These are phyloP conservation scores for Nannochloropsis salina DNA, from an alignment of 108 stramenopile genomes.

Conservation along the genomic window DNA sequence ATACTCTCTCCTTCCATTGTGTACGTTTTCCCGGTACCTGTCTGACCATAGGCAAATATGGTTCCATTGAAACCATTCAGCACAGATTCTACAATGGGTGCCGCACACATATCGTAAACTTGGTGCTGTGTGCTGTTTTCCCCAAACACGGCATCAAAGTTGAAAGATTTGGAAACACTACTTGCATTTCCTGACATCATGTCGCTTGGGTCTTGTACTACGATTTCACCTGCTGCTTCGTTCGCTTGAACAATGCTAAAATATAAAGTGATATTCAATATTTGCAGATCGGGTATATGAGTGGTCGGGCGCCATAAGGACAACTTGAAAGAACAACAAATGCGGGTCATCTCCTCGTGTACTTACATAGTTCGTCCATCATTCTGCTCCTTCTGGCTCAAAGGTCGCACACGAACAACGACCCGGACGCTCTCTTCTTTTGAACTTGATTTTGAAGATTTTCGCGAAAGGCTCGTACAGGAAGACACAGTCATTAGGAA, in stretches of 20 bases:
- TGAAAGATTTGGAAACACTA: conserved; percentile 73
- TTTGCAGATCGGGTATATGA: neutral
- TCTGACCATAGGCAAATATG: conserved; percentile 97
- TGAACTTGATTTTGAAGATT: too few species aligned
- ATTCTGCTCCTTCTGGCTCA: conserved; percentile 81
- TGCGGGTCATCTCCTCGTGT: neutral
- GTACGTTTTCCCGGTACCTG: conserved; percentile 67
- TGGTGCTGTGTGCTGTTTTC: conserved; percentile 67
- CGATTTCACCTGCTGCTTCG: conserved; percentile 63
- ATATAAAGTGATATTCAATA: neutral
- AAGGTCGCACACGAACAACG: conserved; percentile 86
- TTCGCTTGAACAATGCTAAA: conserved; percentile 60
- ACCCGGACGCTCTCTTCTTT: conserved; percentile 73
- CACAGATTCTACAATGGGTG: conserved; percentile 81
- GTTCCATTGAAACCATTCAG: conserved; percentile 95
- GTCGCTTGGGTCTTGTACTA: conserved; percentile 64
- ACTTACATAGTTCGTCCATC: conserved; percentile 69
- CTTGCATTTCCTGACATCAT: conserved; percentile 34
- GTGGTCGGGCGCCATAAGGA: neutral
- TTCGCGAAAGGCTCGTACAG: too few species aligned
- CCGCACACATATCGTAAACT: conserved; percentile 82
- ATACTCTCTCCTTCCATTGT: conserved; percentile 75
- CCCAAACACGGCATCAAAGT: conserved; percentile 88
- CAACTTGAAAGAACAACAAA: neutral
- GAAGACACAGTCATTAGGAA: too few species aligned